Base-by-base conservation (phyloP, 2,329 filamentous ascomycete genomes). In the Fusarium nematophilum region DNA sequence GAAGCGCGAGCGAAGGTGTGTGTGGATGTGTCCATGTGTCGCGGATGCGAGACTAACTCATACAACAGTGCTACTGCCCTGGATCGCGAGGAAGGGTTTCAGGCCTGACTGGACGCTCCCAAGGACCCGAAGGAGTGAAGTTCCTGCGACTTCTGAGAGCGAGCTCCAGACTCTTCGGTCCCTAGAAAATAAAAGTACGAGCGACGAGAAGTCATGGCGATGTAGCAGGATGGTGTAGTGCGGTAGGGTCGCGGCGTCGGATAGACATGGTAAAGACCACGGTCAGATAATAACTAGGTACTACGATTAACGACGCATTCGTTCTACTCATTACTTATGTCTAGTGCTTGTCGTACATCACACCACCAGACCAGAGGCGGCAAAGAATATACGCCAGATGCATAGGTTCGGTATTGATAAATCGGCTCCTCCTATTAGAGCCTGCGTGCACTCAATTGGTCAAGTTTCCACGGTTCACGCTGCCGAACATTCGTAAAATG, bases 1-100 rank as follows among this genome's bases (percentile, higher is more conserved):
- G 13, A 43, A 53, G 15, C 61, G 56, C 18, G 57, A 65, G 29
- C 45, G 34, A 46, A 70, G 64, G 68, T 70, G 62, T 14, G 44
- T 33, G 4, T 14, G 11, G 21, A 9, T 13, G 26, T 15, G 15
- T 33, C 18, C 26, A 30, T 36, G 23, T 11, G n/a, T 40, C 4
- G 11, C 23, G 23, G 21, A 10, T 18, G 8, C 23, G 2, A n/a
- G 10, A 17, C 51, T 68, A 15, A 68, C 34, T 17, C 7, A 5
- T n/a, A 13, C 18, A 14, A 15, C 13, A 69, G 67, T 34, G 46
- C 49, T 36, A 60, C 65, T 10, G 42, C 59, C 37, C 21, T 42
- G 17, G 30, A 37, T n/a, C 11, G 52, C 3, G 51, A 62, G 2
- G 21, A 13, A 6, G 37, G 40, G 17, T 69, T 65, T 23, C 40